These are phyloP conservation scores for Floccularia luteovirens DNA, from an alignment of 768 basidiomycete species.

Conservation along the genomic window DNA sequence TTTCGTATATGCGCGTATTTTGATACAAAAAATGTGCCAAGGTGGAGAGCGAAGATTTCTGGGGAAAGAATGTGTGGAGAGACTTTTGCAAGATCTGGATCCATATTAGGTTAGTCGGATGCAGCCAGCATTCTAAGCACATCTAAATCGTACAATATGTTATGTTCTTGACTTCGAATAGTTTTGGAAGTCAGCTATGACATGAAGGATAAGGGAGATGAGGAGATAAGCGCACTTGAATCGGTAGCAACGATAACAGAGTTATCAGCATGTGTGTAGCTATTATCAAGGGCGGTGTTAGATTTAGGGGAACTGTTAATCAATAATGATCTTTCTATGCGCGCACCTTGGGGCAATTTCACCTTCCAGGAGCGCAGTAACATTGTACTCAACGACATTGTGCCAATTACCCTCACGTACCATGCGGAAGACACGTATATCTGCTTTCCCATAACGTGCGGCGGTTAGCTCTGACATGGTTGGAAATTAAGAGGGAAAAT, in stretches of 20 bases:
- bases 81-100: conserved; percentile 73
- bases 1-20: conserved; percentile 74
- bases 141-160: conserved; percentile 42
- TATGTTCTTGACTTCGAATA: conserved; percentile 54
- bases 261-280: conserved; percentile 89
- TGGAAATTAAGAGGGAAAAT: too few relatives aligned
- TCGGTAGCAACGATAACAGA: conserved; percentile 86
- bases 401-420: conserved; percentile 66
- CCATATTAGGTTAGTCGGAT: not conserved
- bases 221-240: conserved; percentile 68
- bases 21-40: conserved; percentile 76
- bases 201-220: not conserved
- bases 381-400: conserved; percentile 79
- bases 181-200: conserved; percentile 1
- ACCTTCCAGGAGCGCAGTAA: conserved; percentile 76
- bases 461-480: conserved; percentile 19
- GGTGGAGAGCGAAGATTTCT: conserved; percentile 81
- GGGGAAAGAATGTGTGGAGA: conserved; percentile 83
- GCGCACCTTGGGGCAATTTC: conserved; percentile 67
- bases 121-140: not conserved
- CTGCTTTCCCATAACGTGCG: conserved; percentile 84
- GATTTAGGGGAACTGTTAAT: too few relatives aligned
- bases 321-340: too few relatives aligned
- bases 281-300: conserved; percentile 15
- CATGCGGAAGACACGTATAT: conserved; percentile 79